Percentiles rank a stretch among this genome's conserved stretches.
Evolutionary conservation across 169 alveolate genomes (phyloP).

Genomic region (Perkinsus marinus): DNA sequence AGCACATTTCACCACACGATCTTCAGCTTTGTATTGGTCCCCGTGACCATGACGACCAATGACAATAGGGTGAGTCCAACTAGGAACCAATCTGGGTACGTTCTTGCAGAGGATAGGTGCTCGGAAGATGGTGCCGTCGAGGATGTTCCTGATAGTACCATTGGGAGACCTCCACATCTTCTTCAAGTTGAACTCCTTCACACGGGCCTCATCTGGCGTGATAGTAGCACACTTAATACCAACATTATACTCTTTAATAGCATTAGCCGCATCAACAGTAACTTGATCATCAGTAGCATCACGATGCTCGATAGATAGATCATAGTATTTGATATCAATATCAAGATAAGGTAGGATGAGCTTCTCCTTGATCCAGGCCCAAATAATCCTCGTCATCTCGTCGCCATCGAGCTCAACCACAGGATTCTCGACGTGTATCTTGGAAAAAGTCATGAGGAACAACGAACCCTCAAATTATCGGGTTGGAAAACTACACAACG

Average conservation of each 20-base stretch:
- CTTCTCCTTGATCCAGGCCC: constrained; percentile 77
- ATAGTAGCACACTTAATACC: constrained; percentile 91
- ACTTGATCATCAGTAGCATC: constrained; percentile 81
- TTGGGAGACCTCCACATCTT: constrained; percentile 87
- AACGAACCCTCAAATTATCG: background rate
- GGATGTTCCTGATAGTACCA: constrained; percentile 81
- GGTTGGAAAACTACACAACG: too few species aligned
- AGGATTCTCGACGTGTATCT: constrained; percentile 64
- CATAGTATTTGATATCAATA: constrained; percentile 70
- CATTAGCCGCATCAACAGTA: constrained; percentile 87
- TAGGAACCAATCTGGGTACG: constrained; percentile 70
- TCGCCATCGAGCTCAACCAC: constrained; percentile 88
- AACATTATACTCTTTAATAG: constrained; percentile 67
- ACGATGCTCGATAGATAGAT: constrained; percentile 69
- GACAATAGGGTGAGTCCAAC: constrained; percentile 67
- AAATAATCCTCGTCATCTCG: constrained; percentile 84
- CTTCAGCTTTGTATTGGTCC: constrained; percentile 82
- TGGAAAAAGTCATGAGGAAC: background rate
- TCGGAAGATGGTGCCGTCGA: constrained; percentile 87
- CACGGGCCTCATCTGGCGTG: constrained; percentile 91
- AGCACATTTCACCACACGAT: constrained; percentile 52
- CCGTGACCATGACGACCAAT: constrained; percentile 92
- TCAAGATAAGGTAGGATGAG: constrained; percentile 77
- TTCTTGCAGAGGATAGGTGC: constrained; percentile 81
- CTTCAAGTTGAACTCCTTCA: constrained; percentile 73